A percentile compares a stretch with the other conserved stretches of the same genome.
phyloP scores from a whole-genome alignment of 345 rosid species.

The Psidium friedrichsthalianum region DNA sequence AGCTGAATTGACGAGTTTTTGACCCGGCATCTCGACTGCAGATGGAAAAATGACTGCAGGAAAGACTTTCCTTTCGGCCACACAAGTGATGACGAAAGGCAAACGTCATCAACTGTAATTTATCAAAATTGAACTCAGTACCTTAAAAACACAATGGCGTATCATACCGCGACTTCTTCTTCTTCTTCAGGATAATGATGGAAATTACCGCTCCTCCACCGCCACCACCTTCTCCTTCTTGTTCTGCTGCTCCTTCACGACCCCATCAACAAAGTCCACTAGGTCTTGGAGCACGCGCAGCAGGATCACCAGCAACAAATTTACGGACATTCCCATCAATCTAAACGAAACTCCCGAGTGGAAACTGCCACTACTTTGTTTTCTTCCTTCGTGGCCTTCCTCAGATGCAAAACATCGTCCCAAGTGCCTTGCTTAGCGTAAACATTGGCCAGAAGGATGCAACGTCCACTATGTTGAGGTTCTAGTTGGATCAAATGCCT shows the following conservation, averaged over 20 bases:
- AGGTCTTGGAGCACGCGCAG: too few relatives aligned
- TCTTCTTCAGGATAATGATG: too few relatives aligned
- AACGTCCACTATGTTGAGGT: conserved; percentile 16
- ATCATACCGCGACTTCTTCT: too few relatives aligned
- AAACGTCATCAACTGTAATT: neutral
- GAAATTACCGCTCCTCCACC: too few relatives aligned
- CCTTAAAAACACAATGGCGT: too few relatives aligned
- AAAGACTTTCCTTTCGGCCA: neutral
- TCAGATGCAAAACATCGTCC: conserved; percentile 12
- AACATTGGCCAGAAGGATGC: conserved; percentile 11
- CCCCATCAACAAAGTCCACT: too few relatives aligned
- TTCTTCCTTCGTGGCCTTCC: conserved; percentile 8
- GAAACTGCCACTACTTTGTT: neutral
- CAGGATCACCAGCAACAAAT: too few relatives aligned
- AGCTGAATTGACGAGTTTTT: neutral
- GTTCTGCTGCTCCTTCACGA: too few relatives aligned
- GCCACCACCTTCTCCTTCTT: too few relatives aligned
- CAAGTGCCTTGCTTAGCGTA: conserved; percentile 14
- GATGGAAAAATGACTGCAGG: neutral
- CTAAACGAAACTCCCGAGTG: conserved; percentile 20
- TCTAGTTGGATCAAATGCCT: conserved; percentile 2
- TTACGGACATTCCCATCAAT: neutral
- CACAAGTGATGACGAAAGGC: neutral
- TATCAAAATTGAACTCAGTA: too few relatives aligned
- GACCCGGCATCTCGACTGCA: neutral